Conservation (phyloP, 2,329 filamentous ascomycete species). For the Talaromyces sp. region DNA sequence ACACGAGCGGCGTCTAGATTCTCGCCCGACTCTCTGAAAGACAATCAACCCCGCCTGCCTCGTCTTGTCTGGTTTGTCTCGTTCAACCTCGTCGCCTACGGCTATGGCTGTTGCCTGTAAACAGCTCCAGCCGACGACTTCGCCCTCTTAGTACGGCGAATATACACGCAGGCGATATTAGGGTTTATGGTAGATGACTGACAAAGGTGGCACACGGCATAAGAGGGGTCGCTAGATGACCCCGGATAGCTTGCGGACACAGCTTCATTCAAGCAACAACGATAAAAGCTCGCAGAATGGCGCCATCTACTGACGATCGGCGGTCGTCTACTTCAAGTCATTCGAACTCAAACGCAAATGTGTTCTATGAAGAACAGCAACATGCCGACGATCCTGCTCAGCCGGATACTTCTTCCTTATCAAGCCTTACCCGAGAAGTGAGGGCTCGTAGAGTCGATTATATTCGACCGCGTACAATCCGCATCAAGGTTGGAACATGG, state of each 20-base stretch:
- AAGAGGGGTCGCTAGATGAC: constrained; percentile 6
- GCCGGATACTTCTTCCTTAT: constrained; percentile 27
- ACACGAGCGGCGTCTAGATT: constrained; percentile 8
- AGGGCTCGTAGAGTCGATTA: constrained; percentile 76
- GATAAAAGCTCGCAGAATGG: constrained; percentile 9
- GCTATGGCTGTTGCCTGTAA: constrained; percentile 14
- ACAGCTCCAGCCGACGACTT: not conserved
- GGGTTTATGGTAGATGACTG: not conserved
- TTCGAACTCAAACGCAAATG: not conserved
- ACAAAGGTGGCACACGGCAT: not conserved
- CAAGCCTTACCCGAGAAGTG: constrained; percentile 57
- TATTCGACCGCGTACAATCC: constrained; percentile 67
- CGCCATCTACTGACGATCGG: constrained; percentile 6
- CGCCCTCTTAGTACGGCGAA: not conserved
- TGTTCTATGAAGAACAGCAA: constrained; percentile 10
- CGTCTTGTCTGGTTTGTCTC: not conserved
- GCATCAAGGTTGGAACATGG: constrained; percentile 90
- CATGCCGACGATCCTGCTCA: constrained; percentile 21
- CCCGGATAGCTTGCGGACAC: constrained; percentile 4
- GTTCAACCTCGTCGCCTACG: constrained; percentile 2
- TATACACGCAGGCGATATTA: not conserved
- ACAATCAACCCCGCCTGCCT: constrained; percentile 1
- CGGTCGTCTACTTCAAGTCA: not conserved
- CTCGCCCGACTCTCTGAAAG: not conserved
- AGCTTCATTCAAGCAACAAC: not conserved